Percentiles rank a stretch among this genome's conserved stretches.
phyloP scores from a whole-genome alignment of 768 basidiomycete genomes.

The Termitomyces sp. region DNA sequence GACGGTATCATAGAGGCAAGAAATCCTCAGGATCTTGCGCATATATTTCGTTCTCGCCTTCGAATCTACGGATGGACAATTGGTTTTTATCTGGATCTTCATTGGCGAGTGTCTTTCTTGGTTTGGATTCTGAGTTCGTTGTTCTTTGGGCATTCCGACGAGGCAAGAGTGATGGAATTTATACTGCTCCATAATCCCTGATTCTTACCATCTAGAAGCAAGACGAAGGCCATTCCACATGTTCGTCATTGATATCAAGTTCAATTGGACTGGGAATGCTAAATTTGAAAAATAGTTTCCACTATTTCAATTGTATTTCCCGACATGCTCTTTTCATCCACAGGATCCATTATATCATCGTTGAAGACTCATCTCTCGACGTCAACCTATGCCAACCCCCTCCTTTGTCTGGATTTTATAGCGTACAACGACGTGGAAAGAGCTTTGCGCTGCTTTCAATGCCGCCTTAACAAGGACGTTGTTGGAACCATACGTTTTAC shows the following conservation, averaged over 20 bases:
- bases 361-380: neutral
- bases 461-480: constrained; percentile 11
- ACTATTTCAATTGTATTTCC: neutral
- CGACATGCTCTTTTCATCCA: neutral
- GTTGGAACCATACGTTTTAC: constrained; percentile 25
- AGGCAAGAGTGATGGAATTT: neutral
- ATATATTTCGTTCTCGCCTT: constrained; percentile 28
- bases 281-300: neutral
- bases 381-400: too few relatives aligned
- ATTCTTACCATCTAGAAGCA: neutral
- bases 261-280: neutral
- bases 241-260: neutral
- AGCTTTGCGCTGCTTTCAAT: constrained; percentile 18
- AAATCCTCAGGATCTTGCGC: constrained; percentile 30
- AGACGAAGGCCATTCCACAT: neutral
- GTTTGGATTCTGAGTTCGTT: constrained; percentile 28
- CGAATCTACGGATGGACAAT: constrained; percentile 33
- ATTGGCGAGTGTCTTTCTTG: constrained; percentile 27
- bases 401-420: constrained; percentile 13
- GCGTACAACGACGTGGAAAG: constrained; percentile 18
- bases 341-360: neutral
- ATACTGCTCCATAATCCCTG: neutral
- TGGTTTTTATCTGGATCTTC: constrained; percentile 22
- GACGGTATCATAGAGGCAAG: constrained; percentile 39
- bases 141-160: constrained; percentile 3